Base-by-base conservation (phyloP, 805 yeast species). In the Phaffomyces opuntiae region DNA sequence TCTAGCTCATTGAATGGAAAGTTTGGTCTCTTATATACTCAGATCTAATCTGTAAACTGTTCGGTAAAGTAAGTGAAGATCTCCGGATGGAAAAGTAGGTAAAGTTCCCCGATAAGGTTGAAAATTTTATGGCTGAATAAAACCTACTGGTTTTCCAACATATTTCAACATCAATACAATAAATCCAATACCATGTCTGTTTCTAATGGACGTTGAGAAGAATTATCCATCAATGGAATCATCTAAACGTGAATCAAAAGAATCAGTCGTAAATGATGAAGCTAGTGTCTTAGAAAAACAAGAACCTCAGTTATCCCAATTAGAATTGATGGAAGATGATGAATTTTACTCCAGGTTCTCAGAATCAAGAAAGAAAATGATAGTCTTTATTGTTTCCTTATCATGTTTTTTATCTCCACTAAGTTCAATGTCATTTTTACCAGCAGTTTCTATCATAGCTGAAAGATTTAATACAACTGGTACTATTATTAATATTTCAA, bases 371-470 rank as follows among this genome's bases (percentile, higher is more conserved):
- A 45, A 45, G 39, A 38, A 13, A 62, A 43, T 49, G 44, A 19
- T 67, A 38, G 67, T 68, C 5, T 43, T 55, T 6, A 59, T 69
- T 21, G 64, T 65, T 17, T 53, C 68, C 9, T 53, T 63, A 31
- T 61, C 74, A 19, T 68, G 75, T 35, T 72, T 73, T 47, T 53
- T 72, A 29, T 63, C 79, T 9, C 77, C 79, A 4, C 47, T 70
- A 45, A 64, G 70, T 2, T 62, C 70, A 6, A 55, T 73, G 49
- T 69, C 77, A 7, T 69, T 73, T 46, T 55, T 75, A 25, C 81
- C 81, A 7, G 79, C 80, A 2, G 72, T 75, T 13, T 66, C 76
- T 1, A 70, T 66, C 44, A 70, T 77, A 40, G 77, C 82, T 1
- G 49, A 52, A 4, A 51, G 56, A n/a, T 72, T 75, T 55, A 48